Conservation (phyloP, 2,329 filamentous ascomycete species). For the Plectosphaerella plurivora region DNA sequence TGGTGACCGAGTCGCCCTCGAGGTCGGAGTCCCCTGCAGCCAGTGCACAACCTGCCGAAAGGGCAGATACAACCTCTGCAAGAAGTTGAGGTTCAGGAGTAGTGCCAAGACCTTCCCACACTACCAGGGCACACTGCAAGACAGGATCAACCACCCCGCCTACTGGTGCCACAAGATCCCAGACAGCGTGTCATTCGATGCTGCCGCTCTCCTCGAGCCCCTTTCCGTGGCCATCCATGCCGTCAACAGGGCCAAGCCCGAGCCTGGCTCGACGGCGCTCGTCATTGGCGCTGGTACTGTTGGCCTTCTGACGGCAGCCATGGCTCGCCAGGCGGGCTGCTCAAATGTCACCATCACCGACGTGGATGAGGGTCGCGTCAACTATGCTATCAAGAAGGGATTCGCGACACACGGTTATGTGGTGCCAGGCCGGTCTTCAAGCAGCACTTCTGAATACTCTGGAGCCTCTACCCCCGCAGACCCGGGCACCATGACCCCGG, state of each 20-base stretch:
- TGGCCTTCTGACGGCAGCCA: constrained; percentile 58
- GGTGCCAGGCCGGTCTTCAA: constrained; percentile 40
- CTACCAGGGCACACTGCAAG: constrained; percentile 59
- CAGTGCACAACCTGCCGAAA: constrained; percentile 45
- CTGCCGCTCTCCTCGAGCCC: constrained; percentile 57
- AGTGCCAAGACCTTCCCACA: constrained; percentile 60
- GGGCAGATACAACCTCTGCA: constrained; percentile 59
- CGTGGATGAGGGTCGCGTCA: constrained; percentile 53
- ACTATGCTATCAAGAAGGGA: constrained; percentile 53
- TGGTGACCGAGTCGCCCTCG: constrained; percentile 55
- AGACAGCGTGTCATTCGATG: constrained; percentile 52
- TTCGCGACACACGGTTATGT: constrained; percentile 58
- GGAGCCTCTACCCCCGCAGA: constrained; percentile 43
- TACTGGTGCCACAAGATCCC: constrained; percentile 63
- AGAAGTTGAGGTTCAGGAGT: constrained; percentile 57
- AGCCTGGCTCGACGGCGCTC: constrained; percentile 52
- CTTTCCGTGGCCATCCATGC: constrained; percentile 60
- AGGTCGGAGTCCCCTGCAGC: constrained; percentile 52
- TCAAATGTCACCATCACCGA: constrained; percentile 57
- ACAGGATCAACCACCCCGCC: constrained; percentile 58
- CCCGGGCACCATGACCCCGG: constrained; percentile 35
- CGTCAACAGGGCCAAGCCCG: constrained; percentile 48
- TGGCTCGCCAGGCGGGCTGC: constrained; percentile 57
- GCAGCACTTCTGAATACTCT: constrained; percentile 33
- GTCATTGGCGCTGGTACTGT: constrained; percentile 63